These are phyloP conservation scores for Rasamsonia emersonii DNA, from an alignment of 2,329 filamentous ascomycete species.

Conservation along the genomic window DNA sequence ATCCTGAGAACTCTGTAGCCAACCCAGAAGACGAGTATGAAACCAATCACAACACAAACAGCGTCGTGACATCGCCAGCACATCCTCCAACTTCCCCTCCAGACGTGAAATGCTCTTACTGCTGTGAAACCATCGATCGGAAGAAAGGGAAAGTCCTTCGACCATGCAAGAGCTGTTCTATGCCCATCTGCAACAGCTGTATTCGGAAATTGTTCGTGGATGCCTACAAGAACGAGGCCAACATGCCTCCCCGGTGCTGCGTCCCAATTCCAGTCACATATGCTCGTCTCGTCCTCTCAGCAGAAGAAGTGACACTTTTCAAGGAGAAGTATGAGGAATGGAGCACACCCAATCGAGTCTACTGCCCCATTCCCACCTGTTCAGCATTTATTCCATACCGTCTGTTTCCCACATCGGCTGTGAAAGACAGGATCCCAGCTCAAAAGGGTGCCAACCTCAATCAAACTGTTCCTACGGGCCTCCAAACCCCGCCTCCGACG, in stretches of 20 bases:
- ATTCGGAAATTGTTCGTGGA: conserved; percentile 29
- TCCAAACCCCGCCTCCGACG: conserved; percentile 6
- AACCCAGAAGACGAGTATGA: no score
- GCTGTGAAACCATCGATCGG: background rate
- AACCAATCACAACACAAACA: background rate
- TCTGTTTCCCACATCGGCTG: conserved; percentile 18
- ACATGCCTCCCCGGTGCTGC: conserved; percentile 42
- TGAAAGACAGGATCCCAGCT: no score
- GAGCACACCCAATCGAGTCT: conserved; percentile 36
- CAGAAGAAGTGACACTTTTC: conserved; percentile 29
- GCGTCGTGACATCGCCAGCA: background rate
- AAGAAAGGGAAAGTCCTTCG: background rate
- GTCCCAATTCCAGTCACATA: conserved; percentile 34
- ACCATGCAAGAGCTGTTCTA: conserved; percentile 4
- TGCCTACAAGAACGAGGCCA: conserved; percentile 28
- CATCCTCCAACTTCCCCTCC: background rate
- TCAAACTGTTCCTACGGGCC: background rate
- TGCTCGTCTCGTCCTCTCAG: conserved; percentile 25
- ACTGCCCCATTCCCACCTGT: conserved; percentile 42
- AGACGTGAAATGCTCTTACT: conserved; percentile 1
- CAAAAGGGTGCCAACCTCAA: background rate
- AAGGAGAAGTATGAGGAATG: conserved; percentile 41
- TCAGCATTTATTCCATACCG: conserved; percentile 40
- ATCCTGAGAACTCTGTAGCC: no score
- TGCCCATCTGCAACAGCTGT: conserved; percentile 7